Percentiles rank a stretch among this genome's conserved stretches.
phyloP scores from a whole-genome alignment of 2,329 filamentous ascomycete genomes.

The Dactylella cylindrospora region DNA sequence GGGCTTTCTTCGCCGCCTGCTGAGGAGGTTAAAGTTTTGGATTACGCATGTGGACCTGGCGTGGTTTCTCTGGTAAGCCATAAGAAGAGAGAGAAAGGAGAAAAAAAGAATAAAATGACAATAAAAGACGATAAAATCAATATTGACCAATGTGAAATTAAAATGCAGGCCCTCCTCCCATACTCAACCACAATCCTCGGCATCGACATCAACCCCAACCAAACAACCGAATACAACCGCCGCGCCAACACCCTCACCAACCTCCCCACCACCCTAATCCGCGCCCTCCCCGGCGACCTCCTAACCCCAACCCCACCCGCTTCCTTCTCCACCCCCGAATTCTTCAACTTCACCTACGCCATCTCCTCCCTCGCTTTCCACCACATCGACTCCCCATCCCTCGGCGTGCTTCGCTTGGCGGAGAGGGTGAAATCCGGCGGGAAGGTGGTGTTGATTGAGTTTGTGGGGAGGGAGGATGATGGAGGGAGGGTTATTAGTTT shows the following conservation, averaged over 20 bases:
- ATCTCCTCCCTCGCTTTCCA: conserved; percentile 29
- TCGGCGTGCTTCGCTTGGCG: conserved; percentile 9
- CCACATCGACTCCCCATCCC: conserved; percentile 26
- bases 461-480: conserved; percentile 3
- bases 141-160: neutral
- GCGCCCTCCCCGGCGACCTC: conserved; percentile 17
- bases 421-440: conserved; percentile 3
- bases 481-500: neutral
- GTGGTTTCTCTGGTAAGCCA: conserved; percentile 29
- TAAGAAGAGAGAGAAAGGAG: too few species aligned
- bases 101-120: too few species aligned
- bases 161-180: conserved; percentile 17
- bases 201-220: conserved; percentile 36
- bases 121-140: neutral
- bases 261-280: conserved; percentile 14
- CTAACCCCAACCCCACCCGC: neutral
- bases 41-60: conserved; percentile 40
- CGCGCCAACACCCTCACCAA: conserved; percentile 3
- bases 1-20: conserved; percentile 21
- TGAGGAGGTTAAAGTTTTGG: conserved; percentile 16
- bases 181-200: conserved; percentile 22
- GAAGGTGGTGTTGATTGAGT: conserved; percentile 25
- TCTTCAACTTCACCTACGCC: conserved; percentile 26
- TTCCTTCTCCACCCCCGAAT: conserved; percentile 10
- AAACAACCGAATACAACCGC: conserved; percentile 39